Conservation (phyloP, 306 rosid species). For the Citrullus amarus region DNA sequence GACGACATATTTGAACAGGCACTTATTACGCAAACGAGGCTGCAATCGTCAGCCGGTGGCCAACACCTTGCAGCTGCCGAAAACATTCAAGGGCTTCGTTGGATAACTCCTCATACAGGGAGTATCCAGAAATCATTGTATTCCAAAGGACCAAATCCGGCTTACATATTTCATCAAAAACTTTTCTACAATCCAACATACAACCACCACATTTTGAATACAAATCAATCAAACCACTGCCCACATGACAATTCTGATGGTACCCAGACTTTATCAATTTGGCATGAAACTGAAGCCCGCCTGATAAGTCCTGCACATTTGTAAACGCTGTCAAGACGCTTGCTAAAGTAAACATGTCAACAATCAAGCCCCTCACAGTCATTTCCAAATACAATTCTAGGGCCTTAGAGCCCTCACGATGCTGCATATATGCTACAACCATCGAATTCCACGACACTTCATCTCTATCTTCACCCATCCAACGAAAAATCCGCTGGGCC, state of each 20-base stretch:
- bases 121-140: slow-evolving; percentile 24
- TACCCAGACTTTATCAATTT: slow-evolving; percentile 48
- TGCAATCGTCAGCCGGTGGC: slow-evolving; percentile 24
- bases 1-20: slow-evolving; percentile 74
- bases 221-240: slow-evolving; percentile 4
- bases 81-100: slow-evolving; percentile 50
- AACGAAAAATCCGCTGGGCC: slow-evolving; percentile 34
- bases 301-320: slow-evolving; percentile 41
- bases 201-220: slow-evolving; percentile 55
- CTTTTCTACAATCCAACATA: slow-evolving; percentile 51
- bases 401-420: slow-evolving; percentile 29
- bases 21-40: slow-evolving; percentile 57
- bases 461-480: background rate
- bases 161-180: slow-evolving; percentile 45
- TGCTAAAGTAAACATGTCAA: slow-evolving; percentile 76
- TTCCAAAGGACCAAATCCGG: slow-evolving; percentile 26
- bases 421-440: slow-evolving; percentile 64
- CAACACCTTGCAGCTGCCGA: slow-evolving; percentile 42
- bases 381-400: slow-evolving; percentile 49
- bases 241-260: slow-evolving; percentile 29
- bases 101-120: slow-evolving; percentile 49
- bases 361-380: slow-evolving; percentile 32
- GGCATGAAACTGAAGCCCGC: slow-evolving; percentile 47
- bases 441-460: slow-evolving; percentile 16
- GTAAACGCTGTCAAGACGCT: slow-evolving; percentile 40